Base-by-base conservation (phyloP, 2,329 filamentous ascomycete genomes). In the Calonectria honghensis region DNA sequence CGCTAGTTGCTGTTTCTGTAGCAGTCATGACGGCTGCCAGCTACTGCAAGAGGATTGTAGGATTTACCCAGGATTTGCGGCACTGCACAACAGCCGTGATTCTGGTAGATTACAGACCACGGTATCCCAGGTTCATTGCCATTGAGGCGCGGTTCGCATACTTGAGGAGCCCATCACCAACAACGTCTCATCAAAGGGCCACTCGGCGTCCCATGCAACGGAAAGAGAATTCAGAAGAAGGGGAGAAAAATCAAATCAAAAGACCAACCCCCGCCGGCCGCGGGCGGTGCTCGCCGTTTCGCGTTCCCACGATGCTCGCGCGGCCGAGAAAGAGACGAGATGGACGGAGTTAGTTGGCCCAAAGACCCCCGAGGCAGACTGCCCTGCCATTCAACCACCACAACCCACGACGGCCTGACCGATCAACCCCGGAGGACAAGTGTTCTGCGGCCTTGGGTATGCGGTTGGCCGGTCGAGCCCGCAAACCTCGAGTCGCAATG, bases 11-110 rank as follows among this genome's bases (percentile, higher is more conserved):
- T 24, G 20, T 29, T 39, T 39, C 32, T n/a, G 31, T 32, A 37
- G 31, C 11, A 29, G 57, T 63, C 57, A 63, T 63, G 57, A 63
- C 57, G 52, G 52, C 24, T 65, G 39, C 39, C 61, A 35, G 20
- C 48, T 27, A 9, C 41, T 27, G 39, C 37, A 24, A 64, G 27
- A 65, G 61, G 61, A 50, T 64, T 18, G 61, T 10, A 65, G 61
- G 61, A 65, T 65, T 50, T 65, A 39, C 39, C 37, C 16, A 65
- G 61, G 61, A 65, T 65, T 50, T 32, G 61, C 41, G 27, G 61
- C 61, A 50, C 41, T 50, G 39, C 39, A n/a, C 29, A 24, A 20
- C 20, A 50, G 61, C 41, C 27, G 39, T 35, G 61, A 65, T 45
- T 65, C 61, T 39, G 61, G 61, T 50, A 65, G 61, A 65, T 65